A percentile compares a stretch with the other conserved stretches of the same genome.
phyloP scores from a whole-genome alignment of 2,329 filamentous ascomycete genomes.

The Chaetomiaceae sp. region DNA sequence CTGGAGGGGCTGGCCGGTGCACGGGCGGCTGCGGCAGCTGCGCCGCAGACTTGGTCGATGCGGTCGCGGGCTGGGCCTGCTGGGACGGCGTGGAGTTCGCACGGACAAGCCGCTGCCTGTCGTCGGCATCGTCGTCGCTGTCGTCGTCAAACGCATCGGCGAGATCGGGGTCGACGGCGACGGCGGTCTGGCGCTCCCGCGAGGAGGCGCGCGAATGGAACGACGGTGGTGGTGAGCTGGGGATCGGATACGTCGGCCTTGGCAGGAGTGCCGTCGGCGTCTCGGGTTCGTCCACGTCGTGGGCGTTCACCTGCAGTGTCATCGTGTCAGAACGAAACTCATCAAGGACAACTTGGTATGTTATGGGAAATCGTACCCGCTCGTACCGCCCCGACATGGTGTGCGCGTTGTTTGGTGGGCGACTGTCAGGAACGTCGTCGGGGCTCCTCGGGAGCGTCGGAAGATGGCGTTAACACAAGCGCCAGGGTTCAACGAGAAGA shows the following conservation, averaged over 20 bases:
- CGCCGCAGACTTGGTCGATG: slow-evolving; percentile 14
- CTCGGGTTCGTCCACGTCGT: slow-evolving; percentile 48
- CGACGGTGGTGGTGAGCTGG: slow-evolving; percentile 67
- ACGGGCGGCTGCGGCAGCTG: slow-evolving; percentile 24
- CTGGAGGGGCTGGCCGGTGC: no score
- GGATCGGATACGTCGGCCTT: slow-evolving; percentile 34
- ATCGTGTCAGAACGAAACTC: not conserved
- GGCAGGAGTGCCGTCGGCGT: slow-evolving; percentile 31
- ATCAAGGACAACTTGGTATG: not conserved
- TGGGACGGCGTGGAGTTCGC: slow-evolving; percentile 40
- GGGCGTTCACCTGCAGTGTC: slow-evolving; percentile 47
- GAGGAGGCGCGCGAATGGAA: slow-evolving; percentile 78
- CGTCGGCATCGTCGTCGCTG: slow-evolving; percentile 68
- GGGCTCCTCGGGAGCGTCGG: no score
- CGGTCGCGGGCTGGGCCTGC: slow-evolving; percentile 16
- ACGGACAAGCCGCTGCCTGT: slow-evolving; percentile 80
- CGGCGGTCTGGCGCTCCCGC: slow-evolving; percentile 38
- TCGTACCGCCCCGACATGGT: slow-evolving; percentile 52
- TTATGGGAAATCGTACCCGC: slow-evolving; percentile 40
- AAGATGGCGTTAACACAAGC: no score
- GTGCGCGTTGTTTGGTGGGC: not conserved
- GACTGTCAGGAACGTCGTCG: not conserved
- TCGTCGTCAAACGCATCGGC: slow-evolving; percentile 89
- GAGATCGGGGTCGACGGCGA: slow-evolving; percentile 71
- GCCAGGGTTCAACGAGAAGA: no score